Percentiles rank a stretch among this genome's conserved stretches.
phyloP scores from a whole-genome alignment of 306 rosid genomes.

The Gastrolobium villosum region DNA sequence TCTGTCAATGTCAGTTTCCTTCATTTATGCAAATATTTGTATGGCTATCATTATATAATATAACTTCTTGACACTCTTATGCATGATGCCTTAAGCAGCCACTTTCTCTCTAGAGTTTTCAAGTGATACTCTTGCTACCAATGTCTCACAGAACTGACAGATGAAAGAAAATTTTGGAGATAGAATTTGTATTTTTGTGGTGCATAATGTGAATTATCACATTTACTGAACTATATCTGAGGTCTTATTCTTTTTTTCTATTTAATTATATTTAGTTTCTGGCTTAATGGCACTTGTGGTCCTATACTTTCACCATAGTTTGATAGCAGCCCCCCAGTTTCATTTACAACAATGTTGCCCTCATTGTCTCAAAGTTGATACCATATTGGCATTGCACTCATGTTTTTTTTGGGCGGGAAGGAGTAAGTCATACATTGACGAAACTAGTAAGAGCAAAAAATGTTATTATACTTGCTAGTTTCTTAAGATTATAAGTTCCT shows the following conservation, averaged over 20 bases:
- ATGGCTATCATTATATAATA: background rate
- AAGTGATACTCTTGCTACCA: background rate
- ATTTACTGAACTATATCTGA: background rate
- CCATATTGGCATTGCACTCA: background rate
- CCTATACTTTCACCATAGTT: background rate
- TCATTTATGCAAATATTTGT: background rate
- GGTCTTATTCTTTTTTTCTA: background rate
- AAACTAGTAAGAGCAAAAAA: background rate
- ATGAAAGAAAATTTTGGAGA: background rate
- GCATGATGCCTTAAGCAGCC: background rate
- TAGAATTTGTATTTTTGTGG: background rate
- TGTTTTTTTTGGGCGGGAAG: background rate
- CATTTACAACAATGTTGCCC: background rate
- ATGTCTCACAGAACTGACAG: background rate
- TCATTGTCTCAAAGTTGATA: background rate
- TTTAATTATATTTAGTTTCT: background rate
- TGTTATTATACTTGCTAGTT: background rate
- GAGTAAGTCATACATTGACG: background rate
- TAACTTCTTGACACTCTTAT: background rate
- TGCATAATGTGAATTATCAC: background rate
- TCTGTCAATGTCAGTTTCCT: background rate
- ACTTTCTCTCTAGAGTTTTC: background rate
- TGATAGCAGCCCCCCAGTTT: background rate
- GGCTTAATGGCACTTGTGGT: background rate
- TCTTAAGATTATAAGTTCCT: background rate